Evolutionary conservation across 2,329 filamentous ascomycete species (phyloP).

Genomic region (Penicillium psychrosexuale): DNA sequence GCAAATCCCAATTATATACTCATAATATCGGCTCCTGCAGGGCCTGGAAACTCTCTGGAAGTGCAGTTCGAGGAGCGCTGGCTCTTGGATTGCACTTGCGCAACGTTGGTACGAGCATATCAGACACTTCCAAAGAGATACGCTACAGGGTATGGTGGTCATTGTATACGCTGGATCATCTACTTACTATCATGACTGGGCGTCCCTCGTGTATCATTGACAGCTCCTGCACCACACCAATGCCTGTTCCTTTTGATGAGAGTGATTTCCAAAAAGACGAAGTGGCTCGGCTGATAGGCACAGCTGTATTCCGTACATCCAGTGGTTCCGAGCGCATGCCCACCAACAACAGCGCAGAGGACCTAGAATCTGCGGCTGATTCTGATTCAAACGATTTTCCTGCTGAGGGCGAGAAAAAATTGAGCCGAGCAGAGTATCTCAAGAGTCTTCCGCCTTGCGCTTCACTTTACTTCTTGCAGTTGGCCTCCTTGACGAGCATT

Average conservation of each 20-base stretch:
- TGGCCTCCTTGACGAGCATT: slow-evolving; percentile 37
- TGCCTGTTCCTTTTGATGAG: slow-evolving; percentile 44
- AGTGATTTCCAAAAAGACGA: slow-evolving; percentile 37
- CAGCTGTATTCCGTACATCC: slow-evolving; percentile 19
- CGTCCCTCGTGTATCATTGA: slow-evolving; percentile 44
- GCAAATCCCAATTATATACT: neutral
- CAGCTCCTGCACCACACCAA: slow-evolving; percentile 41
- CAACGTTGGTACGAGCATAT: slow-evolving; percentile 37
- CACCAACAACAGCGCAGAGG: slow-evolving; percentile 21
- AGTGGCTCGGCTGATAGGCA: slow-evolving; percentile 25
- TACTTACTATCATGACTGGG: slow-evolving; percentile 45
- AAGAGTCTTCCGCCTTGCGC: slow-evolving; percentile 37
- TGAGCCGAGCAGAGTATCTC: slow-evolving; percentile 33
- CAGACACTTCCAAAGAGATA: slow-evolving; percentile 43
- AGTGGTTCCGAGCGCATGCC: slow-evolving; percentile 23
- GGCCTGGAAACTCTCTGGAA: slow-evolving; percentile 43
- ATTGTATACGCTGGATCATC: slow-evolving; percentile 43
- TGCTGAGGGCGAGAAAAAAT: slow-evolving; percentile 16
- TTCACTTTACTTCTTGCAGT: slow-evolving; percentile 42
- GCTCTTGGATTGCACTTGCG: slow-evolving; percentile 44
- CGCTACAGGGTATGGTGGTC: slow-evolving; percentile 48
- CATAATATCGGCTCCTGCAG: slow-evolving; percentile 22
- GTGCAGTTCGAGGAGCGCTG: slow-evolving; percentile 41
- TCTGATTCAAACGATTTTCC: slow-evolving; percentile 19
- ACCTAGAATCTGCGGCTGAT: slow-evolving; percentile 20